Evolutionary conservation across 495 filamentous ascomycete genomes (phyloP), one percentile per base, ranked within the genome.

Genomic region (Filosporella fistucella): DNA sequence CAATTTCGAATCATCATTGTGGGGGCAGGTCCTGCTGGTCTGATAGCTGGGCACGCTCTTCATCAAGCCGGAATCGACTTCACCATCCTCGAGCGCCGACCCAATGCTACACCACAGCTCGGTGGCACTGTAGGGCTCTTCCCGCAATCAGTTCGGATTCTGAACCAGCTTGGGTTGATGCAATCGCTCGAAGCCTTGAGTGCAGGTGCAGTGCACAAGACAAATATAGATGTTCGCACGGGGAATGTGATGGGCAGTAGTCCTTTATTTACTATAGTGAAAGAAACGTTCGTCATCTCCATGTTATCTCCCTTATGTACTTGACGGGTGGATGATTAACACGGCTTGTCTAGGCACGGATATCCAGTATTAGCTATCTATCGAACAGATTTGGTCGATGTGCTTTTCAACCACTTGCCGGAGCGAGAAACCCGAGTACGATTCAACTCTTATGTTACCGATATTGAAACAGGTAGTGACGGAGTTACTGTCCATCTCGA

Each of bases 121-220:
- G 35, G 35, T 8, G 35, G 35, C 35, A 38, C 35, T 38, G 35
- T 38, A 38, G 35, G 35, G 35, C 35, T 38, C 35, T 38, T 38
- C 35, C 35, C 35, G 35, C 35, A 38, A 38, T 38, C 35, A n/a
- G 35, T 21, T 38, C 35, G 35, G 35, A 38, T 38, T 38, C 35
- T 38, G 35, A 38, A 38, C 35, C 35, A 38, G 35, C 35, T 38
- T 38, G 35, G 35, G 35, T 38, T 38, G 35, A 21, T 38, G 35
- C 35, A 38, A 21, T 21, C 35, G 23, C 35, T 38, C 17, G 35
- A 38, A 38, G 35, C 35, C 35, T 38, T 38, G 35, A 38, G 35
- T 38, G 16, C 23, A 38, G 35, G 35, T 38, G 35, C 35, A 38
- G 35, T 38, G 35, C 20, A 38, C 18, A 38, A 38, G 35, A 38